Conservation (phyloP, 2,329 filamentous ascomycete species). For the Botrytis fabae region DNA sequence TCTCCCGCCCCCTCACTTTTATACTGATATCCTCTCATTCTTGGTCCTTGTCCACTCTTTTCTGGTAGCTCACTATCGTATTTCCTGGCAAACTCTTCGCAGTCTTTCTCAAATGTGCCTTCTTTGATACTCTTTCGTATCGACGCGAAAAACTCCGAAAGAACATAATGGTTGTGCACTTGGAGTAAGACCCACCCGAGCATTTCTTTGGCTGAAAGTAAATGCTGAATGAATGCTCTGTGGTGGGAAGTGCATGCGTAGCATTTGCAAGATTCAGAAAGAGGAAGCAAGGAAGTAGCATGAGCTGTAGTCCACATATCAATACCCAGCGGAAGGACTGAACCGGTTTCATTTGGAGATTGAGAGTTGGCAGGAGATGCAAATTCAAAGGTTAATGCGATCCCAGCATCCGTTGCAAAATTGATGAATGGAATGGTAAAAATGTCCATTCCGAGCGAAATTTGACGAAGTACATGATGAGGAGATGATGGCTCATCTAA, state of each 20-base stretch:
- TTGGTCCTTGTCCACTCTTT: slow-evolving; percentile 74
- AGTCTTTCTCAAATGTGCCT: slow-evolving; percentile 58
- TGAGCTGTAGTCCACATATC: slow-evolving; percentile 74
- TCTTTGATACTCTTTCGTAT: slow-evolving; percentile 64
- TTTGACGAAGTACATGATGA: slow-evolving; percentile 73
- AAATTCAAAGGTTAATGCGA: slow-evolving; percentile 80
- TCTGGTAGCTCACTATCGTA: slow-evolving; percentile 74
- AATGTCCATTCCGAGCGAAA: slow-evolving; percentile 76
- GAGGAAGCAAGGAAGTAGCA: slow-evolving; percentile 60
- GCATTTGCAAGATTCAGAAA: slow-evolving; percentile 68
- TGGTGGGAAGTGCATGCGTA: slow-evolving; percentile 84
- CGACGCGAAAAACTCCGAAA: slow-evolving; percentile 71
- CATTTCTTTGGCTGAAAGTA: slow-evolving; percentile 92
- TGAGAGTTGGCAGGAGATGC: slow-evolving; percentile 45
- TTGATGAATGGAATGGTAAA: slow-evolving; percentile 76
- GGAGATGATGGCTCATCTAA: slow-evolving; percentile 70
- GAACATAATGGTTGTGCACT: slow-evolving; percentile 79
- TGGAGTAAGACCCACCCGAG: slow-evolving; percentile 91
- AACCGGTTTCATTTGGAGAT: slow-evolving; percentile 25
- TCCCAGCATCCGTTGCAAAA: slow-evolving; percentile 75
- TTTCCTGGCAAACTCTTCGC: slow-evolving; percentile 45
- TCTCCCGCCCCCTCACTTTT: slow-evolving; percentile 64
- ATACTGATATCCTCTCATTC: slow-evolving; percentile 79
- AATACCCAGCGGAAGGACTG: slow-evolving; percentile 60
- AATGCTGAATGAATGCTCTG: slow-evolving; percentile 81